Evolutionary conservation across 2,329 filamentous ascomycete species (phyloP).

Genomic region (Nemania serpens): DNA sequence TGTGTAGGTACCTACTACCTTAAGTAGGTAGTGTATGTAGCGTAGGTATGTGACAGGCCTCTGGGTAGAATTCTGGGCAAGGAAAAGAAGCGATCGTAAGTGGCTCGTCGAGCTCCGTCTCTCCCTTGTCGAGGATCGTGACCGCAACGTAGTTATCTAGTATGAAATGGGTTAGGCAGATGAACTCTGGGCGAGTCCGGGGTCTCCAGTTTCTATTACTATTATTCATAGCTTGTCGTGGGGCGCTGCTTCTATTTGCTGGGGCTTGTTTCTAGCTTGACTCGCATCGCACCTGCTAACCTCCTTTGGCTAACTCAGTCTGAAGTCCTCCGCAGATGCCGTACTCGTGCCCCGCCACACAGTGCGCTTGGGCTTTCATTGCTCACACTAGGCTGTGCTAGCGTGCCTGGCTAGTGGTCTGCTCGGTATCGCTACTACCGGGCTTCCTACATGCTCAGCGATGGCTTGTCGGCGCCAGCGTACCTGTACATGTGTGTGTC

Average conservation of each 20-base stretch:
- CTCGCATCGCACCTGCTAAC: slow-evolving; percentile 14
- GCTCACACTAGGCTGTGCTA: background rate
- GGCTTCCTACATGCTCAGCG: slow-evolving; percentile 12
- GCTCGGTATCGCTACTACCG: slow-evolving; percentile 20
- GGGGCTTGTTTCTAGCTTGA: slow-evolving; percentile 11
- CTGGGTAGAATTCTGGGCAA: too few species aligned
- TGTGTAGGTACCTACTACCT: too few species aligned
- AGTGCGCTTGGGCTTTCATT: slow-evolving; percentile 7
- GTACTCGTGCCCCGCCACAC: slow-evolving; percentile 5
- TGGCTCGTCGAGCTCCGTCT: too few species aligned
- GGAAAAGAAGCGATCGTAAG: too few species aligned
- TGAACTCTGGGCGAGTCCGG: background rate
- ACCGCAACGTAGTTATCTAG: too few species aligned
- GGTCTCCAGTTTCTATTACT: slow-evolving; percentile 6
- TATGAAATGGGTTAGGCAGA: too few species aligned
- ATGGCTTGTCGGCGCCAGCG: background rate
- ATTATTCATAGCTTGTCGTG: slow-evolving; percentile 21
- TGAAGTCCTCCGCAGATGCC: background rate
- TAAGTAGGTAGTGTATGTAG: too few species aligned
- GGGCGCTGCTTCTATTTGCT: slow-evolving; percentile 20
- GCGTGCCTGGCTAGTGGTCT: too few species aligned
- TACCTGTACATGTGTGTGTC: slow-evolving; percentile 18
- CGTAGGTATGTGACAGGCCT: too few species aligned
- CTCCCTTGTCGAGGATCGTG: too few species aligned
- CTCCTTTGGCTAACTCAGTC: background rate